phyloP scores from a whole-genome alignment of 352 stramenopile species.

The Pythium insidiosum region DNA sequence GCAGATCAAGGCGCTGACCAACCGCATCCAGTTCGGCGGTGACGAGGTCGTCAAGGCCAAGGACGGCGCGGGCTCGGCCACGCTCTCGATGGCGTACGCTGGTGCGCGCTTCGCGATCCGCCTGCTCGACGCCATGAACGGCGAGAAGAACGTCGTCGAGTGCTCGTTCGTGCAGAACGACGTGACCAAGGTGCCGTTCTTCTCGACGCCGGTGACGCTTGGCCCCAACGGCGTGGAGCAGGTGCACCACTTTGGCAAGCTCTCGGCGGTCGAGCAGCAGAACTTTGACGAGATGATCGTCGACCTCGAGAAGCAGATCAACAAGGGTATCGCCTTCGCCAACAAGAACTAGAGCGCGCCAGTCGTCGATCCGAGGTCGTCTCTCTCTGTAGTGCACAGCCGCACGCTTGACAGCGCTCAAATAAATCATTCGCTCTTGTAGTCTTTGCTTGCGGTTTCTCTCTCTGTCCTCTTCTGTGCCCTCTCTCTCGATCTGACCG shows the following conservation, averaged over 20 bases:
- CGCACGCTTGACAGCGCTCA: too few relatives aligned
- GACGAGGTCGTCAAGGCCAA: slow-evolving; percentile 97
- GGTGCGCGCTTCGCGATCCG: slow-evolving; percentile 91
- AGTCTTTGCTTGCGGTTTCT: too few relatives aligned
- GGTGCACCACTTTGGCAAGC: slow-evolving; percentile 89
- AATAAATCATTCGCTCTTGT: too few relatives aligned
- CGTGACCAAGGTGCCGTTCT: slow-evolving; percentile 94
- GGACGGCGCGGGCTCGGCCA: slow-evolving; percentile 97
- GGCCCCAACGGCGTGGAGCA: slow-evolving; percentile 95
- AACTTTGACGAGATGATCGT: slow-evolving; percentile 89
- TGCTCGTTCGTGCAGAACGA: slow-evolving; percentile 97
- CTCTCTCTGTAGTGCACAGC: too few relatives aligned
- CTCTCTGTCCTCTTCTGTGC: too few relatives aligned
- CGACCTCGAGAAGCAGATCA: slow-evolving; percentile 80
- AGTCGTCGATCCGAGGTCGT: too few relatives aligned
- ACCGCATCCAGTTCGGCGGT: slow-evolving; percentile 93
- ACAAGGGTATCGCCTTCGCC: slow-evolving; percentile 83
- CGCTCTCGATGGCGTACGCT: slow-evolving; percentile 99
- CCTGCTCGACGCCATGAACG: slow-evolving; percentile 93
- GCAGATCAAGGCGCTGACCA: slow-evolving; percentile 91
- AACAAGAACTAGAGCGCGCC: slow-evolving; percentile 64
- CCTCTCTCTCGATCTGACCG: too few relatives aligned
- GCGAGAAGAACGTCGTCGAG: slow-evolving; percentile 92
- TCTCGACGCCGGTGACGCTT: slow-evolving; percentile 94
- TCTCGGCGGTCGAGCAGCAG: slow-evolving; percentile 74